Evolutionary conservation across 164 flowering plant genomes (phyloP).

Genomic region (Saururus chinensis): DNA sequence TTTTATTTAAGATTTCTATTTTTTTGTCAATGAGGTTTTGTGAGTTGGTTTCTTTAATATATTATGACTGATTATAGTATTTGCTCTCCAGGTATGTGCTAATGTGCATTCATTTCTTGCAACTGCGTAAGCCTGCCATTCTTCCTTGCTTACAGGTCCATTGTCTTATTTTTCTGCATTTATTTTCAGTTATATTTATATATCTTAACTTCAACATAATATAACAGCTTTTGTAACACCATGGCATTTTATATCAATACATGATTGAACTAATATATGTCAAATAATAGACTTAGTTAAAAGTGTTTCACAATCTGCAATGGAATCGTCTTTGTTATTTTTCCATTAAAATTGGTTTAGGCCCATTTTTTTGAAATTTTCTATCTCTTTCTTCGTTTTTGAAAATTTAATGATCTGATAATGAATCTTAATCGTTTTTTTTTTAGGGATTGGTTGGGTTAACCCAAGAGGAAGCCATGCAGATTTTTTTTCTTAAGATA

Average conservation of each 20-base stretch:
- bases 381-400: background rate
- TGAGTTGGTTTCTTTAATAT: background rate
- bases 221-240: background rate
- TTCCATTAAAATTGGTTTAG: background rate
- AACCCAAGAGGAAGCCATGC: too few relatives aligned
- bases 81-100: conserved; percentile 72
- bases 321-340: background rate
- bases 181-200: too few relatives aligned
- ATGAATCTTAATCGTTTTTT: too few relatives aligned
- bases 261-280: background rate
- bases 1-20: background rate
- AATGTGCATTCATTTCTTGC: conserved; percentile 99
- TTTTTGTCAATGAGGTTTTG: too few relatives aligned
- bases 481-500: too few relatives aligned
- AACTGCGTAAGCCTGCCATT: conserved; percentile 78
- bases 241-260: background rate
- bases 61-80: background rate
- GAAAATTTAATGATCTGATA: too few relatives aligned
- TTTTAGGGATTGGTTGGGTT: too few relatives aligned
- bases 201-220: background rate
- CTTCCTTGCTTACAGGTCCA: conserved; percentile 97
- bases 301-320: background rate
- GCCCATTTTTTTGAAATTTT: too few relatives aligned
- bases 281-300: background rate
- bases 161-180: background rate